Conservation (phyloP, 805 yeast genomes). For the Yueomyces sinensis region DNA sequence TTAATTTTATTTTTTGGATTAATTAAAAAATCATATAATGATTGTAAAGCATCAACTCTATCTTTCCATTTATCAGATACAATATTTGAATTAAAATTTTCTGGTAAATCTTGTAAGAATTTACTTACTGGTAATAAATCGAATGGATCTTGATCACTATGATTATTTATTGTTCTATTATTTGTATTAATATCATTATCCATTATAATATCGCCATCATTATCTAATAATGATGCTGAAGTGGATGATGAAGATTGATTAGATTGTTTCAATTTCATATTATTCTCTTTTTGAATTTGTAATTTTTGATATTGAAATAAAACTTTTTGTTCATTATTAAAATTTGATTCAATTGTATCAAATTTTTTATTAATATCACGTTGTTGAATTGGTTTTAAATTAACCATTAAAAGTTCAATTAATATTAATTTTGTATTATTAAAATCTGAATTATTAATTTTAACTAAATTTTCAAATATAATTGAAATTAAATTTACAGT, state of each 20-base stretch:
- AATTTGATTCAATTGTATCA: slow-evolving; percentile 22
- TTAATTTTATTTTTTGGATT: slow-evolving; percentile 37
- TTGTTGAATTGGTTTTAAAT: slow-evolving; percentile 84
- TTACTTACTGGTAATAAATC: slow-evolving; percentile 60
- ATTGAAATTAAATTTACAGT: slow-evolving; percentile 49
- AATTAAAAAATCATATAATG: slow-evolving; percentile 23
- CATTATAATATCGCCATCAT: slow-evolving; percentile 28
- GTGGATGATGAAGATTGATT: background rate
- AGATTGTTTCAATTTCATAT: background rate
- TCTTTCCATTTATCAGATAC: slow-evolving; percentile 79
- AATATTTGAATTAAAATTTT: slow-evolving; percentile 40
- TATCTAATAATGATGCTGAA: slow-evolving; percentile 11
- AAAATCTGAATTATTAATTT: slow-evolving; percentile 47
- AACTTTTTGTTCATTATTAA: slow-evolving; percentile 7
- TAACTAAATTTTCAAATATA: background rate
- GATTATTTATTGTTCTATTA: background rate
- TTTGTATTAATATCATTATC: slow-evolving; percentile 4
- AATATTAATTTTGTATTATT: slow-evolving; percentile 61
- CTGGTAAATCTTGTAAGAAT: slow-evolving; percentile 53
- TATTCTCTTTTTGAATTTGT: background rate
- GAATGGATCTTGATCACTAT: slow-evolving; percentile 42
- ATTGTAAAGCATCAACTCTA: slow-evolving; percentile 73
- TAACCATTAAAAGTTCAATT: slow-evolving; percentile 46
- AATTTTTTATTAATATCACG: slow-evolving; percentile 66
- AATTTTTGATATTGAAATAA: slow-evolving; percentile 9